A percentile compares a stretch with the other conserved stretches of the same genome.
Evolutionary conservation across 345 rosid genomes (phyloP).

Genomic region (Lumnitzera littorea): DNA sequence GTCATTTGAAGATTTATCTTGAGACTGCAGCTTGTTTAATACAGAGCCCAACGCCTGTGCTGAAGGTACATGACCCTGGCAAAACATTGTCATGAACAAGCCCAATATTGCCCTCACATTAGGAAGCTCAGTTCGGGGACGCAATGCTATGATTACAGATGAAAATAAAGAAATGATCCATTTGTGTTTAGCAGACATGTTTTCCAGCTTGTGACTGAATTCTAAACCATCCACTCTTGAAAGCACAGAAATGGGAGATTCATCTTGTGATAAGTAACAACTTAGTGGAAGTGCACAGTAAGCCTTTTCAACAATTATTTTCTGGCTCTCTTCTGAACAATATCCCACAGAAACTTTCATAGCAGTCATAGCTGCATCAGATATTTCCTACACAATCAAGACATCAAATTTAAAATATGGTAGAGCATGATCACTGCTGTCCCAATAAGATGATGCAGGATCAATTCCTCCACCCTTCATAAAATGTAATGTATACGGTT

Average conservation of each 20-base stretch:
- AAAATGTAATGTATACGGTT: too few relatives aligned
- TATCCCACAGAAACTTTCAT: constrained; percentile 62
- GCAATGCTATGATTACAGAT: constrained; percentile 65
- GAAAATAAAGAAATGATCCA: constrained; percentile 68
- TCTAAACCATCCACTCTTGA: constrained; percentile 26
- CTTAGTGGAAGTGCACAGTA: constrained; percentile 43
- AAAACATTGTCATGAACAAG: constrained; percentile 36
- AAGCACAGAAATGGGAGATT: constrained; percentile 21
- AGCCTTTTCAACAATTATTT: constrained; percentile 50
- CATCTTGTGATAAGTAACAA: constrained; percentile 36
- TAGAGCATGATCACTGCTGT: not conserved
- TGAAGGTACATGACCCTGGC: constrained; percentile 54
- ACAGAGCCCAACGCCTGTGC: constrained; percentile 90
- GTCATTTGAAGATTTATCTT: constrained; percentile 19
- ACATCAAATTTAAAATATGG: not conserved
- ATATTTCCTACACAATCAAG: constrained; percentile 43
- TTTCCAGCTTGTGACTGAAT: constrained; percentile 18
- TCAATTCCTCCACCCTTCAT: too few relatives aligned
- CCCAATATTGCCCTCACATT: constrained; percentile 39
- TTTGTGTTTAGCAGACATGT: constrained; percentile 44
- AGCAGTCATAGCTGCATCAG: constrained; percentile 56
- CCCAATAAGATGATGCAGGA: too few relatives aligned
- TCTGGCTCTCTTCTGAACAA: constrained; percentile 64
- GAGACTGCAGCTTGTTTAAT: constrained; percentile 55
- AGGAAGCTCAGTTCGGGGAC: constrained; percentile 50